Base-by-base conservation (phyloP, 129 eudicot species). In the Flaveria sonorensis region DNA sequence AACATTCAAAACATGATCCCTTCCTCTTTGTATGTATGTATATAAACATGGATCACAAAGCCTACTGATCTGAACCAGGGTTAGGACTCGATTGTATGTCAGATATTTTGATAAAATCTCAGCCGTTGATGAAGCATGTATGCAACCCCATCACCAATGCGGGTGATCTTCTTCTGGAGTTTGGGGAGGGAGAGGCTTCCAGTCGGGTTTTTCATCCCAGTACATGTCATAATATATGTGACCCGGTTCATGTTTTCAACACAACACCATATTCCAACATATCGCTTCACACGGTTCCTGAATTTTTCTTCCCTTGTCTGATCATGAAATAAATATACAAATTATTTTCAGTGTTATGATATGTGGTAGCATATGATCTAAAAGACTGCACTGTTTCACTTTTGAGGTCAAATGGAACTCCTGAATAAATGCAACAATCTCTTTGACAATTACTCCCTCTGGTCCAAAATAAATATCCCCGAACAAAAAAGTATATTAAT, bases 201-300 rank as follows among this genome's bases (percentile, higher is more conserved):
- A 94, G 6, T 78, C 90, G 9, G 99, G 99, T 78, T 87, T 94
- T 78, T 94, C 97, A 32, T 94, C 99, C 99, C 99, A 94, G 79
- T 84, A 94, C 90, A 91, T 89, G 83, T 94, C 96, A 48, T 94
- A 94, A 73, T 91, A 94, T 84, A 94, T 89, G 70, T 94, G 99
- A 36, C 99, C 99, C 6, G 92, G 97, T 18, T 89, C 82, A 73
- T 84, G 88, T 74, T 78, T 19, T 75, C 83, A 57, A 91, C 99
- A 36, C 99, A 94, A 79, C 99, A 94, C 99, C 99, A 94, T 71
- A 94, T 87, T 36, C 97, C 99, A 5, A 83, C 80, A n/a, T 94
- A 94, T 65, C 80, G 75, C 86, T 91, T 89, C 70, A 94, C 86
- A 19, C 99, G 93, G 6, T 80, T 83, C 85, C 89, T 85, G 88